These are phyloP conservation scores for Colletotrichum lindemuthianum DNA, from an alignment of 2,329 filamentous ascomycete genomes.

Conservation along the genomic window DNA sequence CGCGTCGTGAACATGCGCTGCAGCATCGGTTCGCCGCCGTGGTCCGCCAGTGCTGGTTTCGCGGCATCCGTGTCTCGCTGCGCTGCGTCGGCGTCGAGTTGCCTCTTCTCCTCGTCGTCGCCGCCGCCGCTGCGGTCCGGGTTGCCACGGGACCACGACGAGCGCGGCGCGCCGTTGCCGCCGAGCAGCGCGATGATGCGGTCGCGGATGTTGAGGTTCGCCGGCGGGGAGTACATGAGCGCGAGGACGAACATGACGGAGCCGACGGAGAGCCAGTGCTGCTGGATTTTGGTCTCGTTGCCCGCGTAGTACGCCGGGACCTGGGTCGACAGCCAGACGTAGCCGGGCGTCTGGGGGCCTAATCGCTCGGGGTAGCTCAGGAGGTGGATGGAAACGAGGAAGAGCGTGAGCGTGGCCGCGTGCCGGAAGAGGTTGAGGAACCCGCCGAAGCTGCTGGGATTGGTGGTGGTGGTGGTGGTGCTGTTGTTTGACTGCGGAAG, in stretches of 20 bases:
- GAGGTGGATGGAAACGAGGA: conserved; percentile 5
- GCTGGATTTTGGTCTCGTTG: background rate
- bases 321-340: background rate
- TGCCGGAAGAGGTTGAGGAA: background rate
- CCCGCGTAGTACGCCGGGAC: conserved; percentile 6
- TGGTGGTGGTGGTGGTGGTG: background rate
- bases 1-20: conserved; percentile 59
- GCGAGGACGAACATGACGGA: conserved; percentile 36
- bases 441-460: background rate
- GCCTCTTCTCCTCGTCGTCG: conserved; percentile 49
- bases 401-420: conserved; percentile 1
- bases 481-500: conserved; percentile 6
- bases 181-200: background rate
- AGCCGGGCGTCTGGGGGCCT: background rate
- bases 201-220: conserved; percentile 52
- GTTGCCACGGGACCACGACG: background rate
- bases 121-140: background rate
- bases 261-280: conserved; percentile 39
- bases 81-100: conserved; percentile 60
- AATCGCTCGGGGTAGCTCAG: conserved; percentile 6
- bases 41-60: background rate
- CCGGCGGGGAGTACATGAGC: conserved; percentile 37
- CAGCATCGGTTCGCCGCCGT: conserved; percentile 48
- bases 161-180: background rate
- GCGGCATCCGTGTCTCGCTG: conserved; percentile 56